Percentiles rank a stretch among this genome's conserved stretches.
These are phyloP conservation scores for Candida xiaguanensis DNA, from an alignment of 805 yeast species.

Conservation along the genomic window DNA sequence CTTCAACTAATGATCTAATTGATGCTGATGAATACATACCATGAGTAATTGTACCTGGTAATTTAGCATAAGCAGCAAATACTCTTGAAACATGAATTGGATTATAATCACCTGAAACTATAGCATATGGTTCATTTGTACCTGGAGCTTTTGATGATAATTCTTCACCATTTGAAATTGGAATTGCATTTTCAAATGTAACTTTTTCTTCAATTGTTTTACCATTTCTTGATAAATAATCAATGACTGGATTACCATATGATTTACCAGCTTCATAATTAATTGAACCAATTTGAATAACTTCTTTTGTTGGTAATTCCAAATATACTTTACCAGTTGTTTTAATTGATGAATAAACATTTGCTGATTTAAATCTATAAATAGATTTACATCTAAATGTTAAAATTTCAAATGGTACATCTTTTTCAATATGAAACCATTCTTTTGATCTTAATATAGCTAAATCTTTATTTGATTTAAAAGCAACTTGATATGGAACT, in stretches of 20 bases:
- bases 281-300: constrained; percentile 77
- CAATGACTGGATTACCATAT: constrained; percentile 96
- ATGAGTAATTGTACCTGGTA: constrained; percentile 97
- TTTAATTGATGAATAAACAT: constrained; percentile 71
- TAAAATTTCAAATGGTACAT: constrained; percentile 71
- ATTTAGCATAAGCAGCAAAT: constrained; percentile 85
- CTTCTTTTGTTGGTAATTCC: constrained; percentile 90
- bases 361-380: constrained; percentile 73
- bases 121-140: constrained; percentile 94
- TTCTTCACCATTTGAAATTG: constrained; percentile 65
- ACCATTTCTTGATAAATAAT: constrained; percentile 89
- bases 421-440: constrained; percentile 87
- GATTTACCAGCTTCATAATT: constrained; percentile 88
- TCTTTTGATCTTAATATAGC: constrained; percentile 94
- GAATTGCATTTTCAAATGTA: constrained; percentile 84
- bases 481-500: constrained; percentile 76
- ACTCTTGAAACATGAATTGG: constrained; percentile 97
- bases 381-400: constrained; percentile 87
- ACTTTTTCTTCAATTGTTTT: constrained; percentile 92
- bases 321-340: constrained; percentile 82
- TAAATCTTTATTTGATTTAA: constrained; percentile 78
- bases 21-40: constrained; percentile 99
- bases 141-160: constrained; percentile 81
- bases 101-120: constrained; percentile 96
- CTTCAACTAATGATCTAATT: constrained; percentile 91